phyloP scores from a whole-genome alignment of 345 rosid species.

The Aquilaria malaccensis region DNA sequence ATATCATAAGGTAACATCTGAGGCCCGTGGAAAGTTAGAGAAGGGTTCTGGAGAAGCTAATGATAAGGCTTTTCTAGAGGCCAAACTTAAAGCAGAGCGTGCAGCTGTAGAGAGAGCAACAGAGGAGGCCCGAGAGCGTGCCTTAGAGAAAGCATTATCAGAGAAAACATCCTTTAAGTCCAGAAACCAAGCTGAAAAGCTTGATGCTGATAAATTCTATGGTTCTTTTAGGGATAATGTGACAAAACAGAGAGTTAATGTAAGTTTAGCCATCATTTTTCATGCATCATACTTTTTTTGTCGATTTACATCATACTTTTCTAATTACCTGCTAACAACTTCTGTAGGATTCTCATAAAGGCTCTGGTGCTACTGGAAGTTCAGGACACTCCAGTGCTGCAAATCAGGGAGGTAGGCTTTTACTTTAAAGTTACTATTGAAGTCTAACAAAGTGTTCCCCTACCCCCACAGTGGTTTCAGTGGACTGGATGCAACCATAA shows the following conservation, averaged over 20 bases:
- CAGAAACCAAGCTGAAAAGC: constrained; percentile 43
- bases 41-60: constrained; percentile 43
- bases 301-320: constrained; percentile 7
- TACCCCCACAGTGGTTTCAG: background rate
- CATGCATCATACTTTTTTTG: background rate
- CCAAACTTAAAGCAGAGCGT: constrained; percentile 73
- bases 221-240: constrained; percentile 39
- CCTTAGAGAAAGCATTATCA: constrained; percentile 76
- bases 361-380: constrained; percentile 36
- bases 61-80: constrained; percentile 50
- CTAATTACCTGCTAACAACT: background rate
- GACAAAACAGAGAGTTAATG: constrained; percentile 32
- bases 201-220: constrained; percentile 12
- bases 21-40: constrained; percentile 45
- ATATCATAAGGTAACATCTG: constrained; percentile 44
- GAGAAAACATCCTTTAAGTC: constrained; percentile 39
- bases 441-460: background rate
- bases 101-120: constrained; percentile 96
- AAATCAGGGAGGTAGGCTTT: constrained; percentile 35
- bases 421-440: background rate
- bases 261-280: constrained; percentile 24
- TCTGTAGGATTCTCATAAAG: constrained; percentile 55
- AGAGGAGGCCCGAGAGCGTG: constrained; percentile 88
- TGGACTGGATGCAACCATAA: background rate
- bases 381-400: constrained; percentile 28